Conservation (phyloP, 2,329 filamentous ascomycete genomes). For the Plectosphaerella sp. region DNA sequence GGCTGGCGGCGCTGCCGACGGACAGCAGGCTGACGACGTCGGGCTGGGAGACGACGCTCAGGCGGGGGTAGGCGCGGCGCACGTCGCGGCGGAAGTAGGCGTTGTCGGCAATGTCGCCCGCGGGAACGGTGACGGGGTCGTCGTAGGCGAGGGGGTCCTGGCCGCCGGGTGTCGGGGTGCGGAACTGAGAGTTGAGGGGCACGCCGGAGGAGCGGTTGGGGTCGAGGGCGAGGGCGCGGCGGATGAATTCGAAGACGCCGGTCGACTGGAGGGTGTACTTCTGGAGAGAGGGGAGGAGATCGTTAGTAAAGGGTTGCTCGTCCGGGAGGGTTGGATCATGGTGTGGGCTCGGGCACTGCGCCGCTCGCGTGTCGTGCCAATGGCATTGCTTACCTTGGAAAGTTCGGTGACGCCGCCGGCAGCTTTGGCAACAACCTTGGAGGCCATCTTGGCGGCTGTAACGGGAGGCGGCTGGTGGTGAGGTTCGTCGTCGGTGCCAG, state of each 20-base stretch:
- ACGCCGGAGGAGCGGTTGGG: slow-evolving; percentile 86
- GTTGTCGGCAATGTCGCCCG: slow-evolving; percentile 84
- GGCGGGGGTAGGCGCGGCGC: slow-evolving; percentile 75
- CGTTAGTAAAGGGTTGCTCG: slow-evolving; percentile 9
- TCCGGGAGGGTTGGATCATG: slow-evolving; percentile 10
- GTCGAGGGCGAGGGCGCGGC: slow-evolving; percentile 74
- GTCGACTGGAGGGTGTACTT: slow-evolving; percentile 94
- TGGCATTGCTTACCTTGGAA: slow-evolving; percentile 45
- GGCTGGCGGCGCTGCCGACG: slow-evolving; percentile 75
- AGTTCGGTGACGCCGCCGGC: slow-evolving; percentile 51
- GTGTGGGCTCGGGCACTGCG: slow-evolving; percentile 6
- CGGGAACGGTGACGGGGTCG: slow-evolving; percentile 80
- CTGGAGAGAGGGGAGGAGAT: slow-evolving; percentile 39
- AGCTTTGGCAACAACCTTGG: slow-evolving; percentile 54
- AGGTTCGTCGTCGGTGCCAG: slow-evolving; percentile 6
- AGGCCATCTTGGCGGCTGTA: slow-evolving; percentile 48
- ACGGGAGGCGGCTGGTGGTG: slow-evolving; percentile 9
- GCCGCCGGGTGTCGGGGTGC: slow-evolving; percentile 75
- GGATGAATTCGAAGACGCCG: slow-evolving; percentile 83
- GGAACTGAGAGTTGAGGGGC: slow-evolving; percentile 88
- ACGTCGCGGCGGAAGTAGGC: slow-evolving; percentile 94
- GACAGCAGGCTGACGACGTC: slow-evolving; percentile 82
- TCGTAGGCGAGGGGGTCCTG: slow-evolving; percentile 68
- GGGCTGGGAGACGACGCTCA: slow-evolving; percentile 75
- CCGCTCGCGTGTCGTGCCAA: neutral